These are phyloP conservation scores for Candida mattraensis DNA, from an alignment of 805 yeast species.

Conservation along the genomic window DNA sequence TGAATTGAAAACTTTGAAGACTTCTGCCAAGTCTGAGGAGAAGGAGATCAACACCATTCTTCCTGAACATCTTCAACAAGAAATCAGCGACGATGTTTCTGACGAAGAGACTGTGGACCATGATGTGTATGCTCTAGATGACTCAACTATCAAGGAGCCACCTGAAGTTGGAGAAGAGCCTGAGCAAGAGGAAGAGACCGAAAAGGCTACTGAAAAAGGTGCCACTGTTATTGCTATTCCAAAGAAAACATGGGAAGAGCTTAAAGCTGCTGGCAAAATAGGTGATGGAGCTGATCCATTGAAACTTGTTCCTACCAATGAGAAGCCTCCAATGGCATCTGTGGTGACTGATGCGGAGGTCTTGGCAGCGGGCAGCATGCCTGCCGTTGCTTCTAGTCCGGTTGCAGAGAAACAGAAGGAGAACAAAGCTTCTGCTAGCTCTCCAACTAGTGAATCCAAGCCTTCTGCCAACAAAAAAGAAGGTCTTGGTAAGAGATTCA, in stretches of 20 bases:
- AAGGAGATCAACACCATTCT: slow-evolving; percentile 47
- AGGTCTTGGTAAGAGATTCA: slow-evolving; percentile 23
- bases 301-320: slow-evolving; percentile 38
- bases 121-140: slow-evolving; percentile 29
- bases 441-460: slow-evolving; percentile 13
- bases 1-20: slow-evolving; percentile 38
- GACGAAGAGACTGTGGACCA: slow-evolving; percentile 32
- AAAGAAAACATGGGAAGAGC: slow-evolving; percentile 31
- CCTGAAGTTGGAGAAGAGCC: slow-evolving; percentile 29
- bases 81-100: slow-evolving; percentile 27
- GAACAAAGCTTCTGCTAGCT: slow-evolving; percentile 8
- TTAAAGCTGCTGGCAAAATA: slow-evolving; percentile 26
- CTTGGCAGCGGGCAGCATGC: slow-evolving; percentile 5
- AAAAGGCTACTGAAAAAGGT: slow-evolving; percentile 33
- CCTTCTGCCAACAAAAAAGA: slow-evolving; percentile 14
- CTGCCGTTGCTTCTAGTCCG: slow-evolving; percentile 1
- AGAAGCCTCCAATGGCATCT: slow-evolving; percentile 38
- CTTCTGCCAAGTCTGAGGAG: slow-evolving; percentile 41
- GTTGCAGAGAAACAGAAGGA: background rate
- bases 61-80: slow-evolving; percentile 52
- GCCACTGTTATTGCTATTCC: slow-evolving; percentile 31
- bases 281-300: slow-evolving; percentile 36
- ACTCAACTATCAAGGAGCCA: slow-evolving; percentile 25
- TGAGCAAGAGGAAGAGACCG: slow-evolving; percentile 30
- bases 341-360: slow-evolving; percentile 26